Conservation (phyloP, 2,329 filamentous ascomycete species). For the Colletotrichum cordylinicola region DNA sequence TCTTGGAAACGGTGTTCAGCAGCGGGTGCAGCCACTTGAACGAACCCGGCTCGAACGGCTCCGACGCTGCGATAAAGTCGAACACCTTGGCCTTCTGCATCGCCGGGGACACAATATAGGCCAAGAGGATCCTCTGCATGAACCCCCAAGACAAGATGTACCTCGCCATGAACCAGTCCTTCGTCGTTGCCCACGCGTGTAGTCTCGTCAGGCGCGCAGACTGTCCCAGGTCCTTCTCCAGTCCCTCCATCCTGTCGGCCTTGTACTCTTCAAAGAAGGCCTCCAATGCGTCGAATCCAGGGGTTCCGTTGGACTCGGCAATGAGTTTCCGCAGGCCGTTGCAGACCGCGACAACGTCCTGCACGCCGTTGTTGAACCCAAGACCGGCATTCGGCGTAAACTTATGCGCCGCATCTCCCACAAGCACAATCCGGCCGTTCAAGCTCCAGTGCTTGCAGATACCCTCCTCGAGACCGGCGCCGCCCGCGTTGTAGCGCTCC, state of each 20-base stretch:
- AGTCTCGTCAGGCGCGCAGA: constrained; percentile 26
- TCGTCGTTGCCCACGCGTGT: constrained; percentile 30
- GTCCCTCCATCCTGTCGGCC: constrained; percentile 10
- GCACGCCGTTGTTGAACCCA: constrained; percentile 40
- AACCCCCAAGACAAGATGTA: constrained; percentile 22
- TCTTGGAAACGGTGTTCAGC: neutral
- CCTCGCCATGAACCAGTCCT: constrained; percentile 28
- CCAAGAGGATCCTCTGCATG: constrained; percentile 2
- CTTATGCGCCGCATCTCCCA: constrained; percentile 43
- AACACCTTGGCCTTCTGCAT: constrained; percentile 23
- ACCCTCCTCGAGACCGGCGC: constrained; percentile 42
- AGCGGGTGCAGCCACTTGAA: constrained; percentile 8
- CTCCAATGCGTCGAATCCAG: neutral
- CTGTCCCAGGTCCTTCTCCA: constrained; percentile 19
- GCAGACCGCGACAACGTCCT: constrained; percentile 33
- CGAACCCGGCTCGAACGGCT: constrained; percentile 21
- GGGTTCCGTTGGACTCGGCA: neutral
- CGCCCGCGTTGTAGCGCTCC: constrained; percentile 27
- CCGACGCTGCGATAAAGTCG: constrained; percentile 23
- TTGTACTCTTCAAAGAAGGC: constrained; percentile 26
- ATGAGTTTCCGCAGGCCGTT: constrained; percentile 29
- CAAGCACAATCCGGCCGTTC: constrained; percentile 38
- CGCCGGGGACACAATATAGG: constrained; percentile 9
- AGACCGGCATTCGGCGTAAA: constrained; percentile 39
- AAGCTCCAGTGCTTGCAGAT: constrained; percentile 39